phyloP scores from a whole-genome alignment of 306 rosid genomes.

The Dalbergia cochinchinensis region DNA sequence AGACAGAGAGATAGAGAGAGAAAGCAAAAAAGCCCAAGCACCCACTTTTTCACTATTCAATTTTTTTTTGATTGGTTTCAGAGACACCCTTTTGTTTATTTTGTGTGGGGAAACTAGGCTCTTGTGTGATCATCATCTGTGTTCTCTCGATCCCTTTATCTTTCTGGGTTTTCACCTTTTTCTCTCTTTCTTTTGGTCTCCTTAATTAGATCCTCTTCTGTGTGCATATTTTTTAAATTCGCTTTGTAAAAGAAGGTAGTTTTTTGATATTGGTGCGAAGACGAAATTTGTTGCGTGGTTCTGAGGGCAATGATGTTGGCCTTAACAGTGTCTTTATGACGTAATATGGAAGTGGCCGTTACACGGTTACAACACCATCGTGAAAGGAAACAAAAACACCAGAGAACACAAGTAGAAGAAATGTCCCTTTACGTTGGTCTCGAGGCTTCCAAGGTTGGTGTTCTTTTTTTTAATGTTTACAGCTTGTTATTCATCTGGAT shows the following conservation, averaged over 20 bases:
- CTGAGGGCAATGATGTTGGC: constrained; percentile 66
- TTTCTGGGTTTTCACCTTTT: constrained; percentile 44
- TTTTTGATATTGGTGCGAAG: constrained; percentile 36
- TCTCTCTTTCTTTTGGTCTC: constrained; percentile 4
- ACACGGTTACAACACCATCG: constrained; percentile 34
- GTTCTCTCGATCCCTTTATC: constrained; percentile 47
- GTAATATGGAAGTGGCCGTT: constrained; percentile 84
- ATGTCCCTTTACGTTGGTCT: constrained; percentile 94
- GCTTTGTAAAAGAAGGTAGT: neutral
- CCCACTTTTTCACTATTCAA: constrained; percentile 38
- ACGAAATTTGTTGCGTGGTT: constrained; percentile 32
- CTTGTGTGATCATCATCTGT: constrained; percentile 40
- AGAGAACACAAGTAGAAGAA: constrained; percentile 13
- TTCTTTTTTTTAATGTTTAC: neutral
- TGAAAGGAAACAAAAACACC: neutral
- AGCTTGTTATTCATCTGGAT: constrained; percentile 23
- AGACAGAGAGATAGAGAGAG: constrained; percentile 35
- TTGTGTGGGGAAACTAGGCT: constrained; percentile 5
- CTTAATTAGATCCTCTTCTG: neutral
- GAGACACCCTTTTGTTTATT: constrained; percentile 38
- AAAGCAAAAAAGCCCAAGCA: constrained; percentile 15
- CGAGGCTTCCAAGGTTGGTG: constrained; percentile 88
- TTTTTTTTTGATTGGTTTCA: constrained; percentile 1
- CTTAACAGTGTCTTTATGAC: constrained; percentile 63
- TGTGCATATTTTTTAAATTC: constrained; percentile 8